Evolutionary conservation across 805 yeast species (phyloP).

Genomic region (Candida golubevii): DNA sequence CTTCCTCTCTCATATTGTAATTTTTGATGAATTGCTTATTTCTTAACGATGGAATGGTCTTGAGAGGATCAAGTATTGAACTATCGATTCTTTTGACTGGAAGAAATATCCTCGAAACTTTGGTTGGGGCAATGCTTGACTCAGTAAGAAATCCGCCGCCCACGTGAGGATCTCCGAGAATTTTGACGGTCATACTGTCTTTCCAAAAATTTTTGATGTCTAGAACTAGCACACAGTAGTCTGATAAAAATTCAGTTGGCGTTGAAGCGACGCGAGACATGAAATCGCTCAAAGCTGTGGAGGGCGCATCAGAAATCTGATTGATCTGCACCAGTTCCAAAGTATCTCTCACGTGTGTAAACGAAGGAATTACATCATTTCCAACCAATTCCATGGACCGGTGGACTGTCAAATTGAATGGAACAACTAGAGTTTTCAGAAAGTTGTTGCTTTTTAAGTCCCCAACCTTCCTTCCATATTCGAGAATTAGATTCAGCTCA

Average conservation of each 20-base stretch:
- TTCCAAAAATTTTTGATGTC: constrained; percentile 84
- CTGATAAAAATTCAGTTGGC: constrained; percentile 33
- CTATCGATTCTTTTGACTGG: constrained; percentile 60
- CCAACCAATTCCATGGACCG: constrained; percentile 72
- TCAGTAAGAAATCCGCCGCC: constrained; percentile 14
- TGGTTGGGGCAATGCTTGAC: constrained; percentile 26
- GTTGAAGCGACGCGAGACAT: neutral
- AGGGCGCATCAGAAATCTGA: neutral
- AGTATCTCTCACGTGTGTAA: constrained; percentile 12
- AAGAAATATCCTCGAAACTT: constrained; percentile 53
- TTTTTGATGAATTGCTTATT: constrained; percentile 67
- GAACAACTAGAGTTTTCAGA: constrained; percentile 58
- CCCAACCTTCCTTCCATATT: constrained; percentile 45
- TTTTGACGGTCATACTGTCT: constrained; percentile 36
- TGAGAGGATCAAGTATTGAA: constrained; percentile 38
- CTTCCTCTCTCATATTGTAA: constrained; percentile 49
- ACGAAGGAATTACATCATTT: constrained; percentile 66
- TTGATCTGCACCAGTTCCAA: neutral
- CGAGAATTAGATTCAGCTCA: constrained; percentile 58
- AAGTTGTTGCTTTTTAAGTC: constrained; percentile 21
- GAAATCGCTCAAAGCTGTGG: neutral
- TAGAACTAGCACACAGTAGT: constrained; percentile 60
- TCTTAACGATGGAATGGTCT: constrained; percentile 65
- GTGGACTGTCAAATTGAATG: constrained; percentile 65
- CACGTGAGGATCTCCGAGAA: constrained; percentile 28